These are phyloP conservation scores for Xylaria sp. DNA, from an alignment of 2,329 filamentous ascomycete species.

Conservation along the genomic window DNA sequence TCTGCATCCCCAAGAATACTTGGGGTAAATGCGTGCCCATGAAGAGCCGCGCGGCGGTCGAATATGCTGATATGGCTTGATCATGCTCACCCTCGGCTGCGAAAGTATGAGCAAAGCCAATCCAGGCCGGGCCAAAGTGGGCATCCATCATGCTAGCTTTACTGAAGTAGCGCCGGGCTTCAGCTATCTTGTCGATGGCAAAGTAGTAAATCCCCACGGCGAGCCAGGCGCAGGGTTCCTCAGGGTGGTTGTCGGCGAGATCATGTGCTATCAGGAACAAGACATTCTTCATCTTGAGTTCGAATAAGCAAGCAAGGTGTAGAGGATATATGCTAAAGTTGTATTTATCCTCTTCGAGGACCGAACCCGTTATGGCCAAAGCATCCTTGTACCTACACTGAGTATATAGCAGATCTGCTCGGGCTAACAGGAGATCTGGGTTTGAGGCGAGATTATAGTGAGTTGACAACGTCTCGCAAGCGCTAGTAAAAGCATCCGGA, in stretches of 20 bases:
- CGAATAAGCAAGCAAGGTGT: slow-evolving; percentile 88
- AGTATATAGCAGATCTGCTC: slow-evolving; percentile 90
- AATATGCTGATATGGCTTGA: slow-evolving; percentile 97
- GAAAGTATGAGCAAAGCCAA: slow-evolving; percentile 98
- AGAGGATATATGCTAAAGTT: slow-evolving; percentile 89
- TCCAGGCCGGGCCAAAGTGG: slow-evolving; percentile 97
- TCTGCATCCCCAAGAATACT: slow-evolving; percentile 97
- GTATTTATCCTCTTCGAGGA: slow-evolving; percentile 84
- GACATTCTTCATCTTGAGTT: slow-evolving; percentile 84
- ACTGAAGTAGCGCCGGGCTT: slow-evolving; percentile 93
- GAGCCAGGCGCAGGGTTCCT: slow-evolving; percentile 90
- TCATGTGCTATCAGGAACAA: slow-evolving; percentile 93
- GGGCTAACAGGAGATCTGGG: slow-evolving; percentile 86
- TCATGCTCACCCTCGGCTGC: slow-evolving; percentile 97
- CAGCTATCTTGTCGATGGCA: slow-evolving; percentile 84
- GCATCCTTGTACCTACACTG: slow-evolving; percentile 93
- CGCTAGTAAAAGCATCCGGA: slow-evolving; percentile 78
- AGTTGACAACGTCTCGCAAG: slow-evolving; percentile 88
- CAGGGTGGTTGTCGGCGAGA: slow-evolving; percentile 86
- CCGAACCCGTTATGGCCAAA: slow-evolving; percentile 79
- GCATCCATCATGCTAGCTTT: slow-evolving; percentile 98
- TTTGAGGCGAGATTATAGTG: slow-evolving; percentile 90
- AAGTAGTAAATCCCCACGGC: slow-evolving; percentile 97
- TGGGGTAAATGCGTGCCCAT: slow-evolving; percentile 97
- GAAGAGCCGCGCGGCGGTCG: slow-evolving; percentile 90